These are phyloP conservation scores for Debaryomyces udenii DNA, from an alignment of 1,139 yeast species.

Conservation along the genomic window DNA sequence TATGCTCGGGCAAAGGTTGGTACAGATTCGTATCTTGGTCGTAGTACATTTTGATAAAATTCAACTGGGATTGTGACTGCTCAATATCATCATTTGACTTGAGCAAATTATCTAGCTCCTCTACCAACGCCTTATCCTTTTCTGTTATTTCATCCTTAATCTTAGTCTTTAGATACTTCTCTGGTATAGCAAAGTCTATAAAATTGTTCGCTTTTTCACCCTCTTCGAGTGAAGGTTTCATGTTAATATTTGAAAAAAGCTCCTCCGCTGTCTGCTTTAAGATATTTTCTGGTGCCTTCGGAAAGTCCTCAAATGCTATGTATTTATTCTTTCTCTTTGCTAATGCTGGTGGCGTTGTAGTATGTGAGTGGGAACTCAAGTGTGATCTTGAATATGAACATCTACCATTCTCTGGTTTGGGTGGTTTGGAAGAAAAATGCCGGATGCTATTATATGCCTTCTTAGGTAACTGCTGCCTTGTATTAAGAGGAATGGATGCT, in stretches of 20 bases:
- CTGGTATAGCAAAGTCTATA: slow-evolving; percentile 37
- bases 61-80: slow-evolving; percentile 28
- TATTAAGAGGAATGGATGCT: not conserved
- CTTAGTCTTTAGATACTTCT: slow-evolving; percentile 30
- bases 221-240: slow-evolving; percentile 16
- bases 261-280: slow-evolving; percentile 21
- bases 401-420: slow-evolving; percentile 12
- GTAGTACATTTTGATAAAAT: slow-evolving; percentile 31
- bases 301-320: slow-evolving; percentile 34
- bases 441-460: not conserved
- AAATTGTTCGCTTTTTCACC: slow-evolving; percentile 13
- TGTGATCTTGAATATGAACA: slow-evolving; percentile 7
- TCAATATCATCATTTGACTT: slow-evolving; percentile 31
- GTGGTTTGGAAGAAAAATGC: slow-evolving; percentile 16
- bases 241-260: slow-evolving; percentile 22
- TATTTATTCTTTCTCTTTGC: slow-evolving; percentile 14
- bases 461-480: not conserved
- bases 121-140: slow-evolving; percentile 30
- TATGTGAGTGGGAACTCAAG: slow-evolving; percentile 6
- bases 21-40: slow-evolving; percentile 32
- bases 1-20: slow-evolving; percentile 39
- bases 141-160: slow-evolving; percentile 26
- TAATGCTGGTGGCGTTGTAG: slow-evolving; percentile 8
- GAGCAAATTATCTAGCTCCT: slow-evolving; percentile 30
- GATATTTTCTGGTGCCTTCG: slow-evolving; percentile 31